These are phyloP conservation scores for Aspergillus conjunctus DNA, from an alignment of 495 filamentous ascomycete genomes.

Conservation along the genomic window DNA sequence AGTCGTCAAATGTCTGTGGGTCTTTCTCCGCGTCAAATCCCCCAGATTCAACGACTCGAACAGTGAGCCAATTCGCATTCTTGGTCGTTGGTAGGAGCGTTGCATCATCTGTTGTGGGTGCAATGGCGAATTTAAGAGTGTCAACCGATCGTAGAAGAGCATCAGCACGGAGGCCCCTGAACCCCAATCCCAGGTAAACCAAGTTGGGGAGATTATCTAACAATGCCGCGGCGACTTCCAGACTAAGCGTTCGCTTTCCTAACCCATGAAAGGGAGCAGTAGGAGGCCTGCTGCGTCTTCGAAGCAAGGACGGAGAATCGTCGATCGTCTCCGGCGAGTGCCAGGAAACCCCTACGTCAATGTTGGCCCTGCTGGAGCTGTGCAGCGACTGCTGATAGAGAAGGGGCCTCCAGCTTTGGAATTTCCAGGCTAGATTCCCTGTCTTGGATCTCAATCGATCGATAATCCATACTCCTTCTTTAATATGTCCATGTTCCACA, in stretches of 20 bases:
- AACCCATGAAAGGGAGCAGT: slow-evolving; percentile 44
- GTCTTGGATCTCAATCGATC: slow-evolving; percentile 38
- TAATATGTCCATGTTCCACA: slow-evolving; percentile 60
- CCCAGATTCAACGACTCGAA: slow-evolving; percentile 55
- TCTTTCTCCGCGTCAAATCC: slow-evolving; percentile 41
- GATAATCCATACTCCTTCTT: slow-evolving; percentile 55
- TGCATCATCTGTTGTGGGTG: slow-evolving; percentile 16
- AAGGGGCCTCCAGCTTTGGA: slow-evolving; percentile 43
- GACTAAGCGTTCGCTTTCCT: slow-evolving; percentile 55
- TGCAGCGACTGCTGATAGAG: slow-evolving; percentile 31
- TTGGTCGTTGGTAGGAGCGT: slow-evolving; percentile 33
- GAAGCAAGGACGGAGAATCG: slow-evolving; percentile 16
- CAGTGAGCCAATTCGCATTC: slow-evolving; percentile 49
- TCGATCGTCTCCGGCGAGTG: slow-evolving; percentile 28
- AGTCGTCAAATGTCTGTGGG: slow-evolving; percentile 41
- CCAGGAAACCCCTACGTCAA: slow-evolving; percentile 40
- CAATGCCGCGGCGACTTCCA: slow-evolving; percentile 57
- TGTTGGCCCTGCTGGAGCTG: slow-evolving; percentile 31
- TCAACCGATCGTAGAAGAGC: slow-evolving; percentile 29
- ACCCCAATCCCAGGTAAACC: slow-evolving; percentile 37
- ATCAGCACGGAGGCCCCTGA: slow-evolving; percentile 25
- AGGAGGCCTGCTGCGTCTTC: slow-evolving; percentile 23
- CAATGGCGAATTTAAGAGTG: slow-evolving; percentile 33
- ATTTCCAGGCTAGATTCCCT: slow-evolving; percentile 40
- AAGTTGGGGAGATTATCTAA: slow-evolving; percentile 53